Evolutionary conservation across 352 stramenopile genomes (phyloP).

Genomic region (Phytopythium kandeliae): DNA sequence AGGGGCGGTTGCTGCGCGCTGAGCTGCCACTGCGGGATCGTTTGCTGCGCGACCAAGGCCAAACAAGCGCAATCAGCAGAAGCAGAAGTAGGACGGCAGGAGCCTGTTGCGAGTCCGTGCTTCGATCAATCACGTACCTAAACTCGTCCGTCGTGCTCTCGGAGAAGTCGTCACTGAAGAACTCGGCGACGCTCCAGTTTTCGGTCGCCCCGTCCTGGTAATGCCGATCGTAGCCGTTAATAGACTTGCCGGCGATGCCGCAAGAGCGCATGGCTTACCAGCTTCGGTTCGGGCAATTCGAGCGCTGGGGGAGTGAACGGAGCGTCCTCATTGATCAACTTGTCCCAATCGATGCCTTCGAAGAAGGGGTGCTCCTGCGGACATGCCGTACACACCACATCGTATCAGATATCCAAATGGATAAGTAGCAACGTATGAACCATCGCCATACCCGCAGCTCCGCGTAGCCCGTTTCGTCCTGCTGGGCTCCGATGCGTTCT

Average conservation of each 20-base stretch:
- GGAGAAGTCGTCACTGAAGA: slow-evolving; percentile 78
- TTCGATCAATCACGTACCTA: slow-evolving; percentile 17
- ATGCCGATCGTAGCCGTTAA: neutral
- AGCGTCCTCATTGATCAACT: slow-evolving; percentile 38
- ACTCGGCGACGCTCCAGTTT: slow-evolving; percentile 77
- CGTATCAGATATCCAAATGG: neutral
- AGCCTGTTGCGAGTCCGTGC: neutral
- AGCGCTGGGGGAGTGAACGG: slow-evolving; percentile 55
- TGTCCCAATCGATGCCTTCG: slow-evolving; percentile 67
- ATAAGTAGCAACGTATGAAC: neutral
- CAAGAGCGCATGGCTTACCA: slow-evolving; percentile 23
- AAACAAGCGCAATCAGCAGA: too few relatives aligned
- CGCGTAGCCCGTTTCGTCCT: slow-evolving; percentile 56
- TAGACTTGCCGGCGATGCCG: neutral
- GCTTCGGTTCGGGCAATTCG: slow-evolving; percentile 50
- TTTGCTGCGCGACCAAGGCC: too few relatives aligned
- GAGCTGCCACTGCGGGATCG: slow-evolving; percentile 67
- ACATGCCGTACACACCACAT: neutral
- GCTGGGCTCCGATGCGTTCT: slow-evolving; percentile 63
- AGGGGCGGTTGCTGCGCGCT: slow-evolving; percentile 35
- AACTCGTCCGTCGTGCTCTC: slow-evolving; percentile 67
- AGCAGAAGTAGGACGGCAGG: too few relatives aligned
- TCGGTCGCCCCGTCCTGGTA: slow-evolving; percentile 62
- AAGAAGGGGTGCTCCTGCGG: slow-evolving; percentile 74
- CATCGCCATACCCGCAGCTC: slow-evolving; percentile 69